A percentile compares a stretch with the other conserved stretches of the same genome.
These are phyloP conservation scores for Nicotiana sylvestris DNA, from an alignment of 257 asterid genomes.

Conservation along the genomic window DNA sequence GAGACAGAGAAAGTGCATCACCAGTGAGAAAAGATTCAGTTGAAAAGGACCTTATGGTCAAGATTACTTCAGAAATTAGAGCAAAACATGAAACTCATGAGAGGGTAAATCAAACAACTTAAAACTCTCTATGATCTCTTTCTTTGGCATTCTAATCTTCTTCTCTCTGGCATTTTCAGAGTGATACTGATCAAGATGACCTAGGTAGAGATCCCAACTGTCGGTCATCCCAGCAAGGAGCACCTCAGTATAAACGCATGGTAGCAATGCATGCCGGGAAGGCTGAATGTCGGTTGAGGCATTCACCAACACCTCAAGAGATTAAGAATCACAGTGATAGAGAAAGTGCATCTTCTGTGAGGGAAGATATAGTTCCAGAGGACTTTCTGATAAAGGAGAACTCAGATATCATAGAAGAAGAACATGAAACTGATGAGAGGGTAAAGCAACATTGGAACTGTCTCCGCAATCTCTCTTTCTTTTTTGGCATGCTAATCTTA, in stretches of 20 bases:
- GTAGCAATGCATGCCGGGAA: slow-evolving; percentile 8
- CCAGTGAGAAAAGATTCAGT: slow-evolving; percentile 42
- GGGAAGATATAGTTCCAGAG: slow-evolving; percentile 53
- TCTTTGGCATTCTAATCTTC: neutral
- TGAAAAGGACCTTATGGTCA: slow-evolving; percentile 41
- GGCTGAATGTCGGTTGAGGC: neutral
- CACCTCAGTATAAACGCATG: slow-evolving; percentile 9
- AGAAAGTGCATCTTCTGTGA: slow-evolving; percentile 30
- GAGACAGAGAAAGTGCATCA: slow-evolving; percentile 21
- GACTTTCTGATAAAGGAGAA: slow-evolving; percentile 27
- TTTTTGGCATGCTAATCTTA: slow-evolving; percentile 8
- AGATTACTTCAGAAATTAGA: slow-evolving; percentile 14
- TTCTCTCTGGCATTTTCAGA: neutral
- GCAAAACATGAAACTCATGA: slow-evolving; percentile 23
- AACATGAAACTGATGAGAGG: slow-evolving; percentile 19
- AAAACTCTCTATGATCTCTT: neutral
- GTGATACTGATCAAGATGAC: slow-evolving; percentile 7
- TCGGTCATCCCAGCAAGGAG: neutral
- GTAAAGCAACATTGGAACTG: slow-evolving; percentile 20
- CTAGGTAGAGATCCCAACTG: neutral
- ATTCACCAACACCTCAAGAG: neutral
- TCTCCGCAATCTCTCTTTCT: slow-evolving; percentile 6
- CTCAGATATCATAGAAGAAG: neutral
- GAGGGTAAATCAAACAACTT: slow-evolving; percentile 9
- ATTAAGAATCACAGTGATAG: neutral